Evolutionary conservation across 2,329 filamentous ascomycete species (phyloP).

Genomic region (Sclerotinia minor): DNA sequence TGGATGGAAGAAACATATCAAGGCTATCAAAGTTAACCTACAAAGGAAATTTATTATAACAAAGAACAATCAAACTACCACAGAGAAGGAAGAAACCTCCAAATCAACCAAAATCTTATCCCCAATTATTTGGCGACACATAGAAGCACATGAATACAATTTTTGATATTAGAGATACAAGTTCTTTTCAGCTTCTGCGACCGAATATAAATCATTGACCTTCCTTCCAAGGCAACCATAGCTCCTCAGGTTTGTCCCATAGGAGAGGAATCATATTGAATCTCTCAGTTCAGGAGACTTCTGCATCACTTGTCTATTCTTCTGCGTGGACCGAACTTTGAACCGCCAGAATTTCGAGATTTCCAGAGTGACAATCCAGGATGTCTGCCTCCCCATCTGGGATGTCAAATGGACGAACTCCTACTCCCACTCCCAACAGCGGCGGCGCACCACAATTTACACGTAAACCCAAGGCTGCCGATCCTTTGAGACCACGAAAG

Average conservation of each 20-base stretch:
- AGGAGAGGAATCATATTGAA: background rate
- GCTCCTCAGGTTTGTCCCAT: background rate
- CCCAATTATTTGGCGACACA: background rate
- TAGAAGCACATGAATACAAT: background rate
- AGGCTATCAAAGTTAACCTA: slow-evolving; percentile 19
- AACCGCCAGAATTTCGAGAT: background rate
- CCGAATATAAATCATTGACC: background rate
- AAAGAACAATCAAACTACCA: slow-evolving; percentile 10
- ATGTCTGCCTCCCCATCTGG: slow-evolving; percentile 49
- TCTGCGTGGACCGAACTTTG: background rate
- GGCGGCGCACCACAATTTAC: slow-evolving; percentile 49
- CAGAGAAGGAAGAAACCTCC: background rate
- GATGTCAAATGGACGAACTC: slow-evolving; percentile 49
- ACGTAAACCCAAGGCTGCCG: slow-evolving; percentile 53
- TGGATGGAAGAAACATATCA: slow-evolving; percentile 14
- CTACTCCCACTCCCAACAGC: slow-evolving; percentile 51
- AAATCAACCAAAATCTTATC: background rate
- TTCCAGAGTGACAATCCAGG: slow-evolving; percentile 16
- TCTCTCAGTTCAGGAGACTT: background rate
- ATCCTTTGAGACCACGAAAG: slow-evolving; percentile 66
- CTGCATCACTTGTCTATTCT: background rate
- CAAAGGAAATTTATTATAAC: slow-evolving; percentile 9
- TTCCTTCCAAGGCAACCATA: slow-evolving; percentile 2
- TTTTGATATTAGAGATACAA: background rate
- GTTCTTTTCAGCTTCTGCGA: slow-evolving; percentile 11